A percentile compares a stretch with the other conserved stretches of the same genome.
Conservation (phyloP, 192 early-diverging fungal species). For the Coemansia sp. region DNA sequence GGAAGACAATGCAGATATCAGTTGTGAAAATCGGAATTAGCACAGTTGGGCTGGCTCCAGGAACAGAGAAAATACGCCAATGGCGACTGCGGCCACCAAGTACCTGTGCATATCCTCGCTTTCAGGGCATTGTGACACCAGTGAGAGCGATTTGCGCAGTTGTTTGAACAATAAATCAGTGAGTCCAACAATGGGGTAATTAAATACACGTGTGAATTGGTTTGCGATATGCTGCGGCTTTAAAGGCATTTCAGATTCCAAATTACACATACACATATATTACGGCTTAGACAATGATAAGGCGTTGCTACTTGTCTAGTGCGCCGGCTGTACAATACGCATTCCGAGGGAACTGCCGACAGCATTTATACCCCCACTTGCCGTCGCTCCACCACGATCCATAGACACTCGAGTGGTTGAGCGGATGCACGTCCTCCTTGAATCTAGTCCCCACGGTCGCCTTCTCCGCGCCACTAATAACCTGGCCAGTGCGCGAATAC, state of each 20-base stretch:
- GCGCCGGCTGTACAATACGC: constrained; percentile 79
- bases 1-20: neutral
- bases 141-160: neutral
- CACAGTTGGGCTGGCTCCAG: neutral
- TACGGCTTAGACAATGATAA: neutral
- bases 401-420: constrained; percentile 91
- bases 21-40: neutral
- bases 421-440: constrained; percentile 84
- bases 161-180: neutral
- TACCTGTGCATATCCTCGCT: neutral
- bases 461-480: constrained; percentile 83
- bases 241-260: neutral
- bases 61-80: neutral
- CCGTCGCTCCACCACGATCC: constrained; percentile 96
- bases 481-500: constrained; percentile 89
- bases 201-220: neutral
- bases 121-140: neutral
- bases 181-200: neutral
- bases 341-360: constrained; percentile 76
- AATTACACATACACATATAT: neutral
- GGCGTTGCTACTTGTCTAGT: neutral
- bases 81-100: neutral
- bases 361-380: constrained; percentile 97
- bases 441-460: constrained; percentile 79
- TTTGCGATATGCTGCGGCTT: neutral